Evolutionary conservation across 2,329 filamentous ascomycete genomes (phyloP).

Genomic region (Talaromyces sp.): DNA sequence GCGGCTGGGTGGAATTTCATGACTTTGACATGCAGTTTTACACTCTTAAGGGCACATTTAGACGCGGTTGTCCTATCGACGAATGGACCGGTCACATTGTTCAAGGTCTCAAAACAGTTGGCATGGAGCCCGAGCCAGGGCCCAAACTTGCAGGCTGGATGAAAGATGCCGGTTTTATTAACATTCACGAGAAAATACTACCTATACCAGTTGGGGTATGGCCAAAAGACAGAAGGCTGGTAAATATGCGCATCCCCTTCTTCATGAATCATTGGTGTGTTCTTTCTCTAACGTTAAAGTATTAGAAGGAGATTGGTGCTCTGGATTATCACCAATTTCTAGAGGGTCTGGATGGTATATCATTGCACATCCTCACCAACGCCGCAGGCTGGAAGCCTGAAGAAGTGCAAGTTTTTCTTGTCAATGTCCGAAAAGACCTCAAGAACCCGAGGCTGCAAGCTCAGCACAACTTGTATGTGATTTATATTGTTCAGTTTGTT

Average conservation of each 20-base stretch:
- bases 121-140: slow-evolving; percentile 9
- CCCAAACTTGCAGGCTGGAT: slow-evolving; percentile 11
- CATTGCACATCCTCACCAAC: slow-evolving; percentile 6
- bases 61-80: neutral
- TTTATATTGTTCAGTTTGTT: neutral
- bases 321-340: slow-evolving; percentile 8
- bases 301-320: slow-evolving; percentile 20
- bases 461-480: slow-evolving; percentile 7
- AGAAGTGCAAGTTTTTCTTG: slow-evolving; percentile 7
- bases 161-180: slow-evolving; percentile 10
- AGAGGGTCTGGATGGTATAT: slow-evolving; percentile 7
- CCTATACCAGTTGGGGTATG: slow-evolving; percentile 11
- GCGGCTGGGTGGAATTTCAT: slow-evolving; percentile 17
- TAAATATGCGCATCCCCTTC: neutral
- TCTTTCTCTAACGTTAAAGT: neutral
- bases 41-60: neutral
- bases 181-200: slow-evolving; percentile 9
- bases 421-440: slow-evolving; percentile 5
- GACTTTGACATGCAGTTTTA: slow-evolving; percentile 11
- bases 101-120: neutral
- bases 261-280: neutral
- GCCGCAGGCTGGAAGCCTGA: slow-evolving; percentile 5
- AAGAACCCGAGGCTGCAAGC: slow-evolving; percentile 6
- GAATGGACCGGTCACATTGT: slow-evolving; percentile 1
- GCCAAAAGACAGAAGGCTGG: slow-evolving; percentile 10